Percentiles rank a stretch among this genome's conserved stretches.
These are phyloP conservation scores for Sanghuangporus baumii DNA, from an alignment of 1,284 basidiomycete species.

Conservation along the genomic window DNA sequence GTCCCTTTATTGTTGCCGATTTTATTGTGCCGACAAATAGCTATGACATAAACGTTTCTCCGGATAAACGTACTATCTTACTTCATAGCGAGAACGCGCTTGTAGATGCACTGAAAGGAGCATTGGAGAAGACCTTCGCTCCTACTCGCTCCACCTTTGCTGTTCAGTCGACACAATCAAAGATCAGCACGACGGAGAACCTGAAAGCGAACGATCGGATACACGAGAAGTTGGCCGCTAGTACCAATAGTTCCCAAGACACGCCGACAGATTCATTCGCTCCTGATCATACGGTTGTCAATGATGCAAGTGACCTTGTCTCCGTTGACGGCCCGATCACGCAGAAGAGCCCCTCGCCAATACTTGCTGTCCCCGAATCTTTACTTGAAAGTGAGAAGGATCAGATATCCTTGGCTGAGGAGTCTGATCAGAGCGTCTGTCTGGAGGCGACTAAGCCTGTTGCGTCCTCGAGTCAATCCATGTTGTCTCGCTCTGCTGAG, in stretches of 20 bases:
- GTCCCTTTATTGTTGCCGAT: slow-evolving; percentile 50
- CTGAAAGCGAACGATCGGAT: not conserved
- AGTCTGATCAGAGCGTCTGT: not conserved
- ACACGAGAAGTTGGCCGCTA: not conserved
- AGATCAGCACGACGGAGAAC: not conserved
- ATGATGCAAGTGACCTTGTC: not conserved
- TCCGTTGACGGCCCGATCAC: not conserved
- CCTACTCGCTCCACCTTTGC: slow-evolving; percentile 66
- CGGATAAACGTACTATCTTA: slow-evolving; percentile 94
- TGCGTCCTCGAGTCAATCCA: not conserved
- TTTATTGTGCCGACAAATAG: slow-evolving; percentile 45
- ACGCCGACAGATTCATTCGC: not conserved
- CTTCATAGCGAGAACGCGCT: slow-evolving; percentile 86
- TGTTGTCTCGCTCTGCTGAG: slow-evolving; percentile 12
- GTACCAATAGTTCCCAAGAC: not conserved
- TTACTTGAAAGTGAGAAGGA: slow-evolving; percentile 15
- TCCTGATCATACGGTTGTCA: not conserved
- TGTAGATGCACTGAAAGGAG: slow-evolving; percentile 66
- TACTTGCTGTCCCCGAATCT: not conserved
- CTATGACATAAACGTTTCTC: slow-evolving; percentile 94
- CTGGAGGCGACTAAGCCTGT: not conserved
- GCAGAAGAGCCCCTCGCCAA: not conserved
- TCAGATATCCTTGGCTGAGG: slow-evolving; percentile 5
- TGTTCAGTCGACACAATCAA: slow-evolving; percentile 31
- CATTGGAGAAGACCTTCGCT: slow-evolving; percentile 60